Conservation (phyloP, 1,284 basidiomycete genomes). For the Cryptococcus jaspeensis region DNA sequence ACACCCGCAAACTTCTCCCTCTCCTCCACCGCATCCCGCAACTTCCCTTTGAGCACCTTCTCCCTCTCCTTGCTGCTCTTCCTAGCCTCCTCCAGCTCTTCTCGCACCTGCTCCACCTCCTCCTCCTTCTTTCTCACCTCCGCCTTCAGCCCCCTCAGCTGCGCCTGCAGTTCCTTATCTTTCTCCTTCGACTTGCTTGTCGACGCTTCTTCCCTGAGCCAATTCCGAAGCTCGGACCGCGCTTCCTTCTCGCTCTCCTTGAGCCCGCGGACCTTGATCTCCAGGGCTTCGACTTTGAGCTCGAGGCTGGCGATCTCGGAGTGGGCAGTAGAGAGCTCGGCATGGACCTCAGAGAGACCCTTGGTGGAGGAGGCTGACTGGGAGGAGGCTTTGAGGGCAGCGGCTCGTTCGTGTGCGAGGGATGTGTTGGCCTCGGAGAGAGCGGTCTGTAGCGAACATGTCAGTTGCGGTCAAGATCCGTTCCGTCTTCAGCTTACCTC, state of each 20-base stretch:
- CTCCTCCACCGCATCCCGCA: constrained; percentile 27
- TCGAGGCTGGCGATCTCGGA: constrained; percentile 22
- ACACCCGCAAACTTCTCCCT: constrained; percentile 24
- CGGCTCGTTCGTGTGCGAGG: constrained; percentile 28
- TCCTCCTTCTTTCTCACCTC: constrained; percentile 27
- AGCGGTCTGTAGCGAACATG: constrained; percentile 8
- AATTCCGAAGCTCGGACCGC: constrained; percentile 30
- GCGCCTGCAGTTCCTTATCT: constrained; percentile 28
- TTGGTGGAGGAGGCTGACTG: constrained; percentile 8
- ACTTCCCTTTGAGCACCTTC: constrained; percentile 25
- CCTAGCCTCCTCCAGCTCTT: constrained; percentile 31
- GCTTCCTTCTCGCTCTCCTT: constrained; percentile 33
- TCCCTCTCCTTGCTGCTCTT: constrained; percentile 33
- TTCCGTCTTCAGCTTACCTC: constrained; percentile 28
- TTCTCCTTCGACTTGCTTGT: constrained; percentile 29
- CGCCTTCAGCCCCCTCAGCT: constrained; percentile 29
- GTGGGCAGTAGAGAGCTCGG: constrained; percentile 9
- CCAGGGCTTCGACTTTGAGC: constrained; percentile 24
- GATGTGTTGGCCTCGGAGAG: constrained; percentile 33
- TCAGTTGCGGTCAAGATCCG: background rate
- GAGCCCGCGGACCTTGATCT: constrained; percentile 23
- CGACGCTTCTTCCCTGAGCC: constrained; percentile 22
- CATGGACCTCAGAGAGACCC: constrained; percentile 10
- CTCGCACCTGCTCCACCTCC: constrained; percentile 30
- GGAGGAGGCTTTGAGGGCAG: constrained; percentile 19